These are phyloP conservation scores for Ascochyta rabiei DNA, from an alignment of 2,329 filamentous ascomycete species.

Conservation along the genomic window DNA sequence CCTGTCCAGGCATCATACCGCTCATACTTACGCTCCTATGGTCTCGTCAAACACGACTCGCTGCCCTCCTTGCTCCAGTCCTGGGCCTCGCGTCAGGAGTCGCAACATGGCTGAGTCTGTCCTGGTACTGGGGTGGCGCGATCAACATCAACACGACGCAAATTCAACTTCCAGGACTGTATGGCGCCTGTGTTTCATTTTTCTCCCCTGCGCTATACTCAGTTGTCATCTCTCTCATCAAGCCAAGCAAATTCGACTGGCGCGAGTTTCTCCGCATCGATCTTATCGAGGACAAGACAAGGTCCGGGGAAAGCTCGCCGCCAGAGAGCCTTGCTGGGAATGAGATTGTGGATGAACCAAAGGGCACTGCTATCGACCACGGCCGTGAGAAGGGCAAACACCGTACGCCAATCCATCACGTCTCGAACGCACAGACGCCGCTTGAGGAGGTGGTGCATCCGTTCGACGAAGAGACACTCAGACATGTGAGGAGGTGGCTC, in stretches of 20 bases:
- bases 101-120: constrained; percentile 14
- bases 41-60: constrained; percentile 76
- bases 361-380: not conserved
- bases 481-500: constrained; percentile 12
- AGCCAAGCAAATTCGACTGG: constrained; percentile 14
- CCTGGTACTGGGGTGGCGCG: constrained; percentile 26
- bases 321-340: constrained; percentile 2
- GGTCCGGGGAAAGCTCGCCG: constrained; percentile 4
- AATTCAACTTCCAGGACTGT: constrained; percentile 77
- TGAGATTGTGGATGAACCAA: not conserved
- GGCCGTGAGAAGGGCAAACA: not conserved
- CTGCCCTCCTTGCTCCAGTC: constrained; percentile 59
- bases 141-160: constrained; percentile 54
- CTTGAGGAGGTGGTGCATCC: constrained; percentile 18
- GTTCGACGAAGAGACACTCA: constrained; percentile 12
- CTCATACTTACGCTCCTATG: constrained; percentile 79
- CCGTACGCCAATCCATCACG: not conserved
- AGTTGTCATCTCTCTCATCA: constrained; percentile 6
- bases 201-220: constrained; percentile 72
- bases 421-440: constrained; percentile 7
- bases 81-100: constrained; percentile 13
- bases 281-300: constrained; percentile 14
- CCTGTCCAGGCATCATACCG: constrained; percentile 80
- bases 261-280: constrained; percentile 18
- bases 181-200: constrained; percentile 78